phyloP scores from a whole-genome alignment of 108 stramenopile species.

The Fragilaria radians region DNA sequence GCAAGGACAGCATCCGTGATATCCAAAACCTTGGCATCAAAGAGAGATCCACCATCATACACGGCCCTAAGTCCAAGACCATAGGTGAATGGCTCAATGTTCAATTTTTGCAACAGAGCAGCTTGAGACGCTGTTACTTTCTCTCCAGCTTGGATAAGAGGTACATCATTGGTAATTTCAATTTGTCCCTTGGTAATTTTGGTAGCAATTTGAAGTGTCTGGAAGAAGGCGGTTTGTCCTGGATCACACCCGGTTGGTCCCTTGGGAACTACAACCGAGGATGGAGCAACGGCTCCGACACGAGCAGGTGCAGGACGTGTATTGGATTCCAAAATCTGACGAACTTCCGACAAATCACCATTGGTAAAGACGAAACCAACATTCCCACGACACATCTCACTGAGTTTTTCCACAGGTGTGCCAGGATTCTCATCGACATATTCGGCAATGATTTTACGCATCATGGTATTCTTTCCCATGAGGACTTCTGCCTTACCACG shows the following conservation, averaged over 20 bases:
- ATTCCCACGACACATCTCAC: slow-evolving; percentile 85
- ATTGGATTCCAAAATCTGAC: slow-evolving; percentile 74
- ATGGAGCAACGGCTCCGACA: slow-evolving; percentile 92
- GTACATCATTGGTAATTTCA: slow-evolving; percentile 95
- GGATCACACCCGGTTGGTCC: slow-evolving; percentile 99
- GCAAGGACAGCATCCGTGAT: slow-evolving; percentile 91
- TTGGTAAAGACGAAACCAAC: slow-evolving; percentile 99
- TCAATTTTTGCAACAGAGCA: slow-evolving; percentile 93
- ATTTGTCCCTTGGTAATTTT: slow-evolving; percentile 97
- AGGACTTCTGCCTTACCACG: slow-evolving; percentile 92
- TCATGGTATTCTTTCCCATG: slow-evolving; percentile 99
- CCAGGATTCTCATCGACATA: slow-evolving; percentile 90
- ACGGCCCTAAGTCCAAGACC: slow-evolving; percentile 85
- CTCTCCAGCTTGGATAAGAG: slow-evolving; percentile 89
- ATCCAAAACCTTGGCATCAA: slow-evolving; percentile 94
- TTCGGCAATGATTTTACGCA: slow-evolving; percentile 92
- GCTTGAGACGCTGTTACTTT: slow-evolving; percentile 90
- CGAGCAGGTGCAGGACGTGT: slow-evolving; percentile 96
- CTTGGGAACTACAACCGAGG: slow-evolving; percentile 91
- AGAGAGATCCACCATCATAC: slow-evolving; percentile 95
- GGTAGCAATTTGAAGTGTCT: slow-evolving; percentile 98
- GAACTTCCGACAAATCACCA: slow-evolving; percentile 87
- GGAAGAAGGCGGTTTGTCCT: slow-evolving; percentile 99
- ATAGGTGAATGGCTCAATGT: slow-evolving; percentile 98
- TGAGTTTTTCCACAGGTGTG: slow-evolving; percentile 73